Conservation (phyloP, 1,284 basidiomycete species). For the Filobasidium uniguttulatum region DNA sequence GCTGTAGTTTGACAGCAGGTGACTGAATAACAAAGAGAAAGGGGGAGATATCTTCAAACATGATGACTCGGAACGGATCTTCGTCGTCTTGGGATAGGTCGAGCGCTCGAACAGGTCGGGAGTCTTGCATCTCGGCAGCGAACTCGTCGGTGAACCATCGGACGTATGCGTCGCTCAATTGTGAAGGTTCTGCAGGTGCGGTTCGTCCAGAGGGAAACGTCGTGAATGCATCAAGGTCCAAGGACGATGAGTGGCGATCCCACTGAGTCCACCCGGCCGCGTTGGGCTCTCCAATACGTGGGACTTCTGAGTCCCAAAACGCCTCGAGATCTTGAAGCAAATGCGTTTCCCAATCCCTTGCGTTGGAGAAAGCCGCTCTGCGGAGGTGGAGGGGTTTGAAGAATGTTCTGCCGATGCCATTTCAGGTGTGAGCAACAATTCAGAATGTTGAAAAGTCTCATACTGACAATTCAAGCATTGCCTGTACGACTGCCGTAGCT, state of each 20-base stretch:
- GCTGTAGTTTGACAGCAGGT: constrained; percentile 45
- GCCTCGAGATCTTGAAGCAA: constrained; percentile 35
- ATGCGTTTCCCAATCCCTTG: constrained; percentile 18
- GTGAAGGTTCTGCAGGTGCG: no score
- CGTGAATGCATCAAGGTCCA: no score
- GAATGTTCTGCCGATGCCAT: constrained; percentile 29
- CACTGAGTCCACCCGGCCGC: constrained; percentile 36
- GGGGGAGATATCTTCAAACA: constrained; percentile 64
- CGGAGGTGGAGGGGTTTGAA: constrained; percentile 29
- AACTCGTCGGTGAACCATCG: constrained; percentile 56
- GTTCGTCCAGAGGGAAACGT: no score
- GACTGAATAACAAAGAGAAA: constrained; percentile 52
- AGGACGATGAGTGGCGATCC: constrained; percentile 3
- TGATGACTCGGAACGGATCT: constrained; percentile 64
- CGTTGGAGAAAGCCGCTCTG: constrained; percentile 2
- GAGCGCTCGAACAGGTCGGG: constrained; percentile 48
- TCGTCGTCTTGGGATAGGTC: constrained; percentile 44
- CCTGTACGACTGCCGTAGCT: constrained; percentile 40
- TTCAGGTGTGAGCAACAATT: constrained; percentile 2
- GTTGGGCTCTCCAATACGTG: constrained; percentile 39
- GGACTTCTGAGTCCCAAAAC: constrained; percentile 42
- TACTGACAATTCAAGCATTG: constrained; percentile 39
- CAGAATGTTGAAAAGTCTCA: neutral
- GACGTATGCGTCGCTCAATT: constrained; percentile 56
- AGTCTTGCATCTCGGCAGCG: constrained; percentile 38